These are phyloP conservation scores for Gamsiella multidivaricata DNA, from an alignment of 192 early-diverging fungal species.

Conservation along the genomic window DNA sequence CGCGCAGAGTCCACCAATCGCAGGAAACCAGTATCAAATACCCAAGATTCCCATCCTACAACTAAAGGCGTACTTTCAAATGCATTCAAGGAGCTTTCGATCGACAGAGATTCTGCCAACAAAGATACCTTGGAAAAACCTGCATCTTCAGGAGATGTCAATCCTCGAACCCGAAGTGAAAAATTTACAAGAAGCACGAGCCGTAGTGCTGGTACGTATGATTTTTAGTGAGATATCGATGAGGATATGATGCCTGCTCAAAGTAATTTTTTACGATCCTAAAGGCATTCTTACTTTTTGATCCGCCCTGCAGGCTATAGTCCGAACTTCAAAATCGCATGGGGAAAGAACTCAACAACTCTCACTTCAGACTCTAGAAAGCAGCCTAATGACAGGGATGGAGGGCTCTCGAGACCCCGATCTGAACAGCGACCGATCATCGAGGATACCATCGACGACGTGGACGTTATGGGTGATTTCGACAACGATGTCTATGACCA, in stretches of 20 bases:
- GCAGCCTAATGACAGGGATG: not conserved
- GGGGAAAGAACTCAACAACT: slow-evolving; percentile 8
- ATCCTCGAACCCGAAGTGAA: not conserved
- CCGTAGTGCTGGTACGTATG: slow-evolving; percentile 13
- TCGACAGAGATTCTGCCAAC: not conserved
- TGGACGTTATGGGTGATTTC: not conserved
- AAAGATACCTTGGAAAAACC: not conserved
- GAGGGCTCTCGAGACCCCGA: not conserved
- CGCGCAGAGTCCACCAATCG: not conserved
- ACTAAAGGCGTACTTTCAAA: not conserved
- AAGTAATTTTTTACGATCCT: no score
- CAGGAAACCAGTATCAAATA: not conserved
- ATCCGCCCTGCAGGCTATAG: slow-evolving; percentile 18
- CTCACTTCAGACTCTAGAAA: not conserved
- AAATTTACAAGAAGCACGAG: slow-evolving; percentile 18
- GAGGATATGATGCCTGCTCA: no score
- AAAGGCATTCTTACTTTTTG: no score
- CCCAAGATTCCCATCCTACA: not conserved
- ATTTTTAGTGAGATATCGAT: no score
- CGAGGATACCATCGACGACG: slow-evolving; percentile 8
- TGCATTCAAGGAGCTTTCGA: slow-evolving; percentile 3
- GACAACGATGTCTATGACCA: not conserved
- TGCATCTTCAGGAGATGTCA: not conserved
- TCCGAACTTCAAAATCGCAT: slow-evolving; percentile 19
- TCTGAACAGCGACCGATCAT: slow-evolving; percentile 1